Percentiles rank a stretch among this genome's conserved stretches.
These are phyloP conservation scores for Quercus variabilis DNA, from an alignment of 306 rosid species.

Conservation along the genomic window DNA sequence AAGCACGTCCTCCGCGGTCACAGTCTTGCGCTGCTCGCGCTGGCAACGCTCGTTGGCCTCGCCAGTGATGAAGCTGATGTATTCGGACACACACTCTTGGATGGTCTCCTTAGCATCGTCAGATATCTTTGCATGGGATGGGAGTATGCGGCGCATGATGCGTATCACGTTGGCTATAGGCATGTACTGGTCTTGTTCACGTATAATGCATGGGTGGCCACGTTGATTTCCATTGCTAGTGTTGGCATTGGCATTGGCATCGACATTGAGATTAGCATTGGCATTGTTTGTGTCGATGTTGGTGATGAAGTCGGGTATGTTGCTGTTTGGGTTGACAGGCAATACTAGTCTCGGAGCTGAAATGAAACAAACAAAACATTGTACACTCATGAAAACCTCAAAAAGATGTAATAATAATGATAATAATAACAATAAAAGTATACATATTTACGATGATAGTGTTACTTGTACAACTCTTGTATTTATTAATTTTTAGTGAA, in stretches of 20 bases:
- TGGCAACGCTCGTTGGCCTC: slow-evolving; percentile 80
- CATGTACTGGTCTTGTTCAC: slow-evolving; percentile 77
- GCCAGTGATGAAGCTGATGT: slow-evolving; percentile 64
- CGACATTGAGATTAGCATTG: not conserved
- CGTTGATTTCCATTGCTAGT: not conserved
- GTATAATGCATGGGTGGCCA: not conserved
- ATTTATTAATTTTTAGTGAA: no score
- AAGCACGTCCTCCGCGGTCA: slow-evolving; percentile 48
- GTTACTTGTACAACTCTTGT: no score
- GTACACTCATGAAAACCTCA: not conserved
- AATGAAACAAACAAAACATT: not conserved
- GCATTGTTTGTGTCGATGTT: not conserved
- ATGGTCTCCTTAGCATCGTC: slow-evolving; percentile 74
- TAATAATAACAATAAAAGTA: no score
- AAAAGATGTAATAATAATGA: no score
- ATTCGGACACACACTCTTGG: slow-evolving; percentile 74
- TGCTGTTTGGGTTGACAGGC: not conserved
- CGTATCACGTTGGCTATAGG: slow-evolving; percentile 75
- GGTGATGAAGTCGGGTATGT: not conserved
- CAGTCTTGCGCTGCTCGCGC: slow-evolving; percentile 41
- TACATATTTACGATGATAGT: no score
- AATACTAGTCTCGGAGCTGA: not conserved
- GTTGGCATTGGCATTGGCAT: not conserved
- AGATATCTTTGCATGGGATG: slow-evolving; percentile 65
- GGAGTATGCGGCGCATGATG: slow-evolving; percentile 65